A percentile compares a stretch with the other conserved stretches of the same genome.
phyloP scores from a whole-genome alignment of 345 rosid species.

The Psidium friedrichsthalianum region DNA sequence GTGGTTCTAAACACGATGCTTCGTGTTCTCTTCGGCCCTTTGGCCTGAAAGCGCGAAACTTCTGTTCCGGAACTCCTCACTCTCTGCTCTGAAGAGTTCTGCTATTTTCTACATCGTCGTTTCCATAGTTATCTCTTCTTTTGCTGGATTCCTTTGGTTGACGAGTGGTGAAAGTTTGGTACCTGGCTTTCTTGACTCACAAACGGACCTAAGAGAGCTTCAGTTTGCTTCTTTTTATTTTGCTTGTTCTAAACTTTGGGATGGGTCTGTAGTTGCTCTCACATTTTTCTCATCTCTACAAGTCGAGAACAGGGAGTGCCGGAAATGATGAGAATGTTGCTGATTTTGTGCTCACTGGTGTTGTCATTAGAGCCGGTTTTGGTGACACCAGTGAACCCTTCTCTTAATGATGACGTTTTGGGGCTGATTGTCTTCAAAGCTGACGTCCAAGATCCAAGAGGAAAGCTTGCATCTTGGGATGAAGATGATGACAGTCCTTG shows the following conservation, averaged over 20 bases:
- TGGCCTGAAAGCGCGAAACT: not conserved
- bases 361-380: not conserved
- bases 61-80: not conserved
- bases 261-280: not conserved
- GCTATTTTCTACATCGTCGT: not conserved
- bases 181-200: not conserved
- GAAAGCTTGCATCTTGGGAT: slow-evolving; percentile 73
- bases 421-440: slow-evolving; percentile 87
- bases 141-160: not conserved
- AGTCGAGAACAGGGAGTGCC: not conserved
- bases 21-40: not conserved
- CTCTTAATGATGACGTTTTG: slow-evolving; percentile 63
- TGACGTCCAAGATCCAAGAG: slow-evolving; percentile 64
- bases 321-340: slow-evolving; percentile 3
- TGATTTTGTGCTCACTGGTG: slow-evolving; percentile 10
- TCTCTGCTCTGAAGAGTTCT: not conserved
- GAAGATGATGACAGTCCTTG: slow-evolving; percentile 81
- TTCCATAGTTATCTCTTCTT: not conserved
- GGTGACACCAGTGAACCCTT: slow-evolving; percentile 48
- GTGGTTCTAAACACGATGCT: not conserved
- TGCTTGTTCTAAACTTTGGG: not conserved
- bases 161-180: not conserved
- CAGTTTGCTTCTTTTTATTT: not conserved
- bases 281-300: not conserved
- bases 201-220: not conserved